Percentiles rank a stretch among this genome's conserved stretches.
phyloP scores from a whole-genome alignment of 805 yeast genomes.

The Barnettozyma sp. region DNA sequence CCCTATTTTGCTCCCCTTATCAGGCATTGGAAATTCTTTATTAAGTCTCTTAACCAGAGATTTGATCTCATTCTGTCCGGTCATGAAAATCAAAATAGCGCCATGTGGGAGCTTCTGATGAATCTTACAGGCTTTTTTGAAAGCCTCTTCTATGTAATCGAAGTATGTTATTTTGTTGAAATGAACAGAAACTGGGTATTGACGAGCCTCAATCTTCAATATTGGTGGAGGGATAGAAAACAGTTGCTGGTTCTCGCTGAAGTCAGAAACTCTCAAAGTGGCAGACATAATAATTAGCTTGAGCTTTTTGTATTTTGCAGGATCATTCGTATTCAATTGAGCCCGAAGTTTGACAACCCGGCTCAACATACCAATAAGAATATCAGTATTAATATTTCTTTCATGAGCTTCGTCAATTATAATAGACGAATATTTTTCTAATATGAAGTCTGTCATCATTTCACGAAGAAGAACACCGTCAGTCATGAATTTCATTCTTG shows the following conservation, averaged over 20 bases:
- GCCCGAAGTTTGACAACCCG: slow-evolving; percentile 73
- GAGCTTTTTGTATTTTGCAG: slow-evolving; percentile 48
- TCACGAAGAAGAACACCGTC: slow-evolving; percentile 92
- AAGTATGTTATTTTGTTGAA: slow-evolving; percentile 73
- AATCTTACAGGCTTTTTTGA: slow-evolving; percentile 76
- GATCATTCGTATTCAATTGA: slow-evolving; percentile 41
- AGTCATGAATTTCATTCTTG: slow-evolving; percentile 83
- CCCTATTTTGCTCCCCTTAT: slow-evolving; percentile 22
- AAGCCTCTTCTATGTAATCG: slow-evolving; percentile 83
- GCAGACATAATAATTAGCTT: slow-evolving; percentile 96
- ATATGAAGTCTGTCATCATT: slow-evolving; percentile 79
- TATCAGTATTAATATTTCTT: slow-evolving; percentile 92
- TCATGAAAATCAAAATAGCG: slow-evolving; percentile 82
- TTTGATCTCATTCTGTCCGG: slow-evolving; percentile 91
- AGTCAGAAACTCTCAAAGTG: slow-evolving; percentile 87
- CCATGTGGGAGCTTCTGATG: slow-evolving; percentile 88
- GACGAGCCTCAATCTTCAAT: slow-evolving; percentile 85
- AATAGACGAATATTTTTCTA: slow-evolving; percentile 77
- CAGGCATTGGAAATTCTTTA: slow-evolving; percentile 55
- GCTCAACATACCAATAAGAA: slow-evolving; percentile 88
- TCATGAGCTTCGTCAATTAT: slow-evolving; percentile 98
- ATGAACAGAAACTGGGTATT: slow-evolving; percentile 87
- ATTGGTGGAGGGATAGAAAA: slow-evolving; percentile 80
- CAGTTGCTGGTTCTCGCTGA: slow-evolving; percentile 69
- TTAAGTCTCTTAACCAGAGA: slow-evolving; percentile 65